These are phyloP conservation scores for Agaricales sp. DNA, from an alignment of 1,284 basidiomycete species.

Conservation along the genomic window DNA sequence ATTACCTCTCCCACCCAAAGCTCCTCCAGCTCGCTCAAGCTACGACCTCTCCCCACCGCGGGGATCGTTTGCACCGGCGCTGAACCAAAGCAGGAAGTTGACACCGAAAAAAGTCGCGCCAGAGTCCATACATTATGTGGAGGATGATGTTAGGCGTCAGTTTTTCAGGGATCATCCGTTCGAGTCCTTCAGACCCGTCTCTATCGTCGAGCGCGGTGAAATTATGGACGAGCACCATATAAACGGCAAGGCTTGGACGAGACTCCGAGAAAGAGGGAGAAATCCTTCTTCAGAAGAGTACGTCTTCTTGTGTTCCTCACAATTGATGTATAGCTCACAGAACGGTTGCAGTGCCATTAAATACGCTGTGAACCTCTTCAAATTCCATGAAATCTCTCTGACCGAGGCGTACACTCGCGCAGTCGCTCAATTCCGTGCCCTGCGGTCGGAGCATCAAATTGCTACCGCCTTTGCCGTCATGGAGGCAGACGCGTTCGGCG, in stretches of 20 bases:
- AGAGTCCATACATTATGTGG: constrained; percentile 66
- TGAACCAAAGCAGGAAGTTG: constrained; percentile 23
- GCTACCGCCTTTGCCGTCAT: constrained; percentile 66
- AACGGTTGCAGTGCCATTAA: constrained; percentile 54
- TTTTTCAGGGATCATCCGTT: constrained; percentile 98
- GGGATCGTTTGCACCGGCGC: constrained; percentile 8
- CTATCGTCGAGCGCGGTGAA: constrained; percentile 62
- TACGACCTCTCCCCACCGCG: constrained; percentile 30
- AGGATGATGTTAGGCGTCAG: constrained; percentile 80
- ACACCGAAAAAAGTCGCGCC: constrained; percentile 43
- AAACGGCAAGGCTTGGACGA: constrained; percentile 57
- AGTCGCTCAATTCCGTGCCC: constrained; percentile 77
- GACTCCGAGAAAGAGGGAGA: constrained; percentile 68
- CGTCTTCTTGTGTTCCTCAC: constrained; percentile 21
- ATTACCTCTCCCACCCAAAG: constrained; percentile 70
- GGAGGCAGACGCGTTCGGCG: constrained; percentile 77
- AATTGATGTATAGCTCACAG: background rate
- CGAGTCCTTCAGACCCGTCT: constrained; percentile 79
- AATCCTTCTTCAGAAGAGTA: constrained; percentile 91
- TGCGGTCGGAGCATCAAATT: constrained; percentile 80
- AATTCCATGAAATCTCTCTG: constrained; percentile 61
- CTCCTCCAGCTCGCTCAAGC: constrained; percentile 45
- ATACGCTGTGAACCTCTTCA: constrained; percentile 67
- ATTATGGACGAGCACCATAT: constrained; percentile 49
- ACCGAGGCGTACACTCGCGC: constrained; percentile 75